Base-by-base conservation (phyloP, 495 filamentous ascomycete genomes). In the Neurospora discreta region DNA sequence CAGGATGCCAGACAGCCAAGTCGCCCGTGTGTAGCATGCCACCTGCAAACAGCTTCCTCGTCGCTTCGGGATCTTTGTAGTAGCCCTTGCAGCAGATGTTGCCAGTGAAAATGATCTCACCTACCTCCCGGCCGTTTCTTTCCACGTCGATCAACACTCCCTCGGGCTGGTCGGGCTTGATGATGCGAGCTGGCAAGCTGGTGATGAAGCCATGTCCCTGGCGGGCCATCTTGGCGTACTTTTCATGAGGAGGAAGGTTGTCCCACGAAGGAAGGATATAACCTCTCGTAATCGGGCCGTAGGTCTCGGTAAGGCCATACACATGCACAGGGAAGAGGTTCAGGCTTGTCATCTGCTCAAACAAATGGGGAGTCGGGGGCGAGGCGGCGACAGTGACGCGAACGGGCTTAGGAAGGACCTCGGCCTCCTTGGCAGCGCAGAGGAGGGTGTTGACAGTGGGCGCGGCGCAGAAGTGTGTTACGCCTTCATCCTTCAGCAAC, bases 391-490 rank as follows among this genome's bases (percentile, higher is more conserved):
- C 96, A 2, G 93, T 98, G 33, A 98, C 95, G 3, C 89, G 87
- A 46, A 98, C 93, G 4, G 89, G 89, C 8, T 88, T 80, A 2
- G 89, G 85, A 5, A 98, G 84, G 68, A 74, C 82, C 72, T 86
- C 87, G 3, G 95, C 95, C 75, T 92, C 88, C 44, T 86, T 81
- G 1, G 90, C 85, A 40, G 89, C 89, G 80, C 95, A 98, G 9
- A 99, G 88, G 2, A 98, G 82, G 0, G 94, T 99, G 81, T 98
- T 98, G 65, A 99, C 95, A 3, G 95, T 99, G 16, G 95, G 95
- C 6, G 95, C 95, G 6, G 95, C 95, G 77, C 93, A 95, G 85
- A 94, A 98, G 81, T 99, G 95, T 7, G 93, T 98, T 71, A 98
- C 90, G 15, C 86, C 82, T 77, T 97, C 92, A 43, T 91, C 84